Evolutionary conservation across 371 early-diverging fungal species (phyloP), one percentile per base, ranked within the genome.

Genomic region (Nematocida ironsii): DNA sequence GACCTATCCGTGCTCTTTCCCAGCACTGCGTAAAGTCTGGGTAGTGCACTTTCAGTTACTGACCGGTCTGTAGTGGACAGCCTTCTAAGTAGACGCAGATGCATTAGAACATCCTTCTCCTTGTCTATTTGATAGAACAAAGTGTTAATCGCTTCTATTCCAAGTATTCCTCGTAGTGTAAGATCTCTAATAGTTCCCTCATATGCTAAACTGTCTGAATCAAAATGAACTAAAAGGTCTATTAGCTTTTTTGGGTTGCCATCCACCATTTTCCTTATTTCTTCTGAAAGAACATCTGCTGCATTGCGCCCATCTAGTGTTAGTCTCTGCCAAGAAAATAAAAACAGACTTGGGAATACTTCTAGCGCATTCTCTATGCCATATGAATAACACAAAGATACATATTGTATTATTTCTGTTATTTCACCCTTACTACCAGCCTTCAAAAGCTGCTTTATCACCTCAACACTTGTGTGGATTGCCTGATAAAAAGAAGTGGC

Each of bases 311-410:
- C 80, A 42, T 78, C 80, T 16, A 67, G 23, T n/a, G 80, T n/a
- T 7, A 70, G 48, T 60, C 80, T 56, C 25, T 70, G 25, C 80
- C 80, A 78, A 7, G 80, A 64, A n/a, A 78, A 57, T 4, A 50
- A 9, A 44, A 78, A 78, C 11, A 78, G 80, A 47, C 27, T 7
- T 7, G 80, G 80, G 71, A 78, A 78, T 40, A 71, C 56, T 7
- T 71, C 47, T 23, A 84, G 78, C 16, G 83, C 84, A 16, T 70
- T 50, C 62, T 84, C 83, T 72, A 85, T 85, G 9, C 84, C 54
- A 25, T 83, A 78, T 66, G 62, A 72, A 40, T 48, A 75, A 82
- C 67, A 76, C 73, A 25, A 60, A 72, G 47, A 83, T 23, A 76
- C 76, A 52, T 71, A 78, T 47, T 78, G 80, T 5, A 78, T 58